Conservation (phyloP, 192 early-diverging fungal species). For the Backusella liffmaniae region DNA sequence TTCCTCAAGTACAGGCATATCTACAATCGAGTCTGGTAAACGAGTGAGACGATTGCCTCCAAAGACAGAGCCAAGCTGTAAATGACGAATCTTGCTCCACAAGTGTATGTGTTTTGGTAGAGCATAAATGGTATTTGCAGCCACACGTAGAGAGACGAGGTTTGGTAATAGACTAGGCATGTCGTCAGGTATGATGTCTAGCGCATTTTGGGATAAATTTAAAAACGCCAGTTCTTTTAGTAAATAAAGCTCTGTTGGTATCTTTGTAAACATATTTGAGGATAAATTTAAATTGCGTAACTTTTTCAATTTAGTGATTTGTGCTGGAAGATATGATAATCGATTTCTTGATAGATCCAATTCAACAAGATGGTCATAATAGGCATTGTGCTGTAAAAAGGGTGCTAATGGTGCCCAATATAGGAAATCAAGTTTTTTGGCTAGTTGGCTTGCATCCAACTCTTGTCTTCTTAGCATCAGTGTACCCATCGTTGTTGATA, state of each 20-base stretch:
- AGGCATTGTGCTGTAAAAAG: constrained; percentile 14
- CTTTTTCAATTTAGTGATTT: constrained; percentile 34
- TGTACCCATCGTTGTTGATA: not conserved
- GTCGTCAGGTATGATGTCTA: constrained; percentile 37
- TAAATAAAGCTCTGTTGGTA: constrained; percentile 46
- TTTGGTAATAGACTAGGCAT: constrained; percentile 37
- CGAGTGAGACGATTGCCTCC: constrained; percentile 44
- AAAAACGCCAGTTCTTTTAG: constrained; percentile 43
- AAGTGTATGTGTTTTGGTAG: constrained; percentile 34
- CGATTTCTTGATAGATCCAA: constrained; percentile 55
- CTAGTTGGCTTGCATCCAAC: constrained; percentile 39
- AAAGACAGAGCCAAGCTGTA: constrained; percentile 52
- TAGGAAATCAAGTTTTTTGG: constrained; percentile 28
- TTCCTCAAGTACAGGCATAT: constrained; percentile 45
- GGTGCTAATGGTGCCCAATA: constrained; percentile 29
- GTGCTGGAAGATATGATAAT: constrained; percentile 37
- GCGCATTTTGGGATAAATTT: constrained; percentile 49
- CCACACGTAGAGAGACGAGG: constrained; percentile 39
- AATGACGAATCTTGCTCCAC: constrained; percentile 40
- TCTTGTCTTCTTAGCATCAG: constrained; percentile 42
- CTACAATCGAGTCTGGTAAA: constrained; percentile 41
- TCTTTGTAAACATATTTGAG: constrained; percentile 44
- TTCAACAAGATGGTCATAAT: constrained; percentile 37
- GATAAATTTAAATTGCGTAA: constrained; percentile 44
- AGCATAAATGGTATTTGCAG: constrained; percentile 44